Percentiles rank a stretch among this genome's conserved stretches.
These are phyloP conservation scores for Cyclotella atomus DNA, from an alignment of 108 stramenopile genomes.

Conservation along the genomic window DNA sequence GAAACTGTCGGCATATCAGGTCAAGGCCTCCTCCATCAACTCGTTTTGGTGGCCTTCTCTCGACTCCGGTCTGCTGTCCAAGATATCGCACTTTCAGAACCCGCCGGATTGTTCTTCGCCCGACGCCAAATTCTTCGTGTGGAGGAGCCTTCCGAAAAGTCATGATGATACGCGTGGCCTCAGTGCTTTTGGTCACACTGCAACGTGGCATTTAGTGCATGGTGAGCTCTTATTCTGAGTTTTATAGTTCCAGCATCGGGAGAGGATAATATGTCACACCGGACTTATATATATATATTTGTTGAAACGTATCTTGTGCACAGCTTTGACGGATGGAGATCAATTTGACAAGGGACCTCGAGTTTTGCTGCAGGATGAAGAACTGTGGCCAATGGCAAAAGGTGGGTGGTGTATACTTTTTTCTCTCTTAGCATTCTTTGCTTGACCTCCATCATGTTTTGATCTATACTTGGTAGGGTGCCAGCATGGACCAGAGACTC, in stretches of 20 bases:
- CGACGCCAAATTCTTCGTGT: not conserved
- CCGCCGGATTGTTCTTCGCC: not conserved
- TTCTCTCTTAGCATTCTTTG: no score
- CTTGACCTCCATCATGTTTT: no score
- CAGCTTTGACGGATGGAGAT: slow-evolving; percentile 40
- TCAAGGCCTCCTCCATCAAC: not conserved
- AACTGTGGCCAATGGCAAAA: slow-evolving; percentile 45
- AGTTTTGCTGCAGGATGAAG: slow-evolving; percentile 27
- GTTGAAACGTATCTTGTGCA: not conserved
- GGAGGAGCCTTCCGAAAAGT: not conserved
- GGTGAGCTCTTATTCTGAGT: not conserved
- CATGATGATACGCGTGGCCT: slow-evolving; percentile 15
- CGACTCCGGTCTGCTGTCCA: not conserved
- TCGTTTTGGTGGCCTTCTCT: slow-evolving; percentile 2
- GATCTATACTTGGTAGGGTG: no score
- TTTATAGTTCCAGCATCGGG: no score
- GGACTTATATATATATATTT: not conserved
- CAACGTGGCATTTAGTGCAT: slow-evolving; percentile 3
- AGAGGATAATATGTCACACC: not conserved
- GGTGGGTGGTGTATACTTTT: no score
- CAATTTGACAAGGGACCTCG: slow-evolving; percentile 14
- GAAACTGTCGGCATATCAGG: no score
- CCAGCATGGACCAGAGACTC: slow-evolving; percentile 34
- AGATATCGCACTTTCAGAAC: not conserved
- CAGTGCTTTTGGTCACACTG: not conserved